Evolutionary conservation across 108 stramenopile genomes (phyloP).

Genomic region (Tribonema minus): DNA sequence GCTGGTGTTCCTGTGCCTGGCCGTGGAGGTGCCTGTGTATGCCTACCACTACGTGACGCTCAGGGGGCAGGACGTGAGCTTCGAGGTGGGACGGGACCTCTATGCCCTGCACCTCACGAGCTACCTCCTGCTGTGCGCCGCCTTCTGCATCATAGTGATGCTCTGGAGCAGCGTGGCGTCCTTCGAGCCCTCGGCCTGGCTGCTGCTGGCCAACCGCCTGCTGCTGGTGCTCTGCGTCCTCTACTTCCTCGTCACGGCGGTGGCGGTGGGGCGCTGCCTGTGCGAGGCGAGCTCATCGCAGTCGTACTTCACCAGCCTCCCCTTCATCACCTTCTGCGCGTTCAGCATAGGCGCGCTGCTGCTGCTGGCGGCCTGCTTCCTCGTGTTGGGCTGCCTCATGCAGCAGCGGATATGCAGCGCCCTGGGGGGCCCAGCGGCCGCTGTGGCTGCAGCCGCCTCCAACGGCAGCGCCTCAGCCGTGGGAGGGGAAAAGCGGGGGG

Average conservation of each 20-base stretch:
- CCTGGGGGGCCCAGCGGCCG: constrained; percentile 4
- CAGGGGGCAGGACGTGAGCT: background rate
- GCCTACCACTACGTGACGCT: constrained; percentile 19
- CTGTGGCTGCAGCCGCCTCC: background rate
- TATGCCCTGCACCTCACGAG: constrained; percentile 33
- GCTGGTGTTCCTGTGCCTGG: constrained; percentile 35
- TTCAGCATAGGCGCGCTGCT: constrained; percentile 38
- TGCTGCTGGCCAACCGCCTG: constrained; percentile 13
- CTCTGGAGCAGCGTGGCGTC: constrained; percentile 42
- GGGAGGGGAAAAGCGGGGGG: background rate
- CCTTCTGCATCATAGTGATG: constrained; percentile 31
- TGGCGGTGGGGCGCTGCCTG: constrained; percentile 27
- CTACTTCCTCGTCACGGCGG: constrained; percentile 33
- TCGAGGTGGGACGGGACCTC: constrained; percentile 3
- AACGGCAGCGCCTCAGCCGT: background rate
- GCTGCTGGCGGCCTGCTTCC: constrained; percentile 23
- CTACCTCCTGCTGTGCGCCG: constrained; percentile 30
- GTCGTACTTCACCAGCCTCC: constrained; percentile 15
- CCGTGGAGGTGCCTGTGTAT: constrained; percentile 37
- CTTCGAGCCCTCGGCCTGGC: constrained; percentile 39
- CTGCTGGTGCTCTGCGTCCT: constrained; percentile 25
- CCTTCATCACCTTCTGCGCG: constrained; percentile 32
- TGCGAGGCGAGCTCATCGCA: background rate
- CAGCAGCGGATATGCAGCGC: constrained; percentile 36
- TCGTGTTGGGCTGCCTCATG: constrained; percentile 36